A percentile compares a stretch with the other conserved stretches of the same genome.
Evolutionary conservation across 2,329 filamentous ascomycete species (phyloP).

Genomic region (Aspergillus eucalypticola): DNA sequence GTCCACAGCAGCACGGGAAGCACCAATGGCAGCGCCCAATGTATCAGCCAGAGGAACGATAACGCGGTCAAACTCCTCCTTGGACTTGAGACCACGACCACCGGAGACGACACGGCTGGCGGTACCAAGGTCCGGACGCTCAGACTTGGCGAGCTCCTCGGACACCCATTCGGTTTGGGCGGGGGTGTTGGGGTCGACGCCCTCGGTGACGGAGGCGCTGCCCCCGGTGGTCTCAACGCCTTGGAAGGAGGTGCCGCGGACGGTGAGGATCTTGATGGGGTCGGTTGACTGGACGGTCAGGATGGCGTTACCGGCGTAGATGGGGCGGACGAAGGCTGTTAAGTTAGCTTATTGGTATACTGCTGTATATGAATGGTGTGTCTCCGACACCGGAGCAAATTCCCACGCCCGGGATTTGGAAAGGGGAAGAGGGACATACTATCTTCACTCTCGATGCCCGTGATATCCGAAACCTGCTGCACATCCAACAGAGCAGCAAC

Average conservation of each 20-base stretch:
- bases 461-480: conserved; percentile 93
- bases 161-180: conserved; percentile 83
- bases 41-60: conserved; percentile 92
- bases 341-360: neutral
- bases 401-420: no score
- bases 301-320: conserved; percentile 97
- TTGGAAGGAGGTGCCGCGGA: conserved; percentile 89
- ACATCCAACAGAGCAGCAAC: conserved; percentile 88
- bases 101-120: conserved; percentile 88
- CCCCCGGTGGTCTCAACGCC: conserved; percentile 70
- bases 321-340: conserved; percentile 82
- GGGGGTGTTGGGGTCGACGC: conserved; percentile 77
- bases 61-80: conserved; percentile 91
- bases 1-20: conserved; percentile 91
- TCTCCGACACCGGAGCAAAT: conserved; percentile 6
- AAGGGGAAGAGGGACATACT: conserved; percentile 51
- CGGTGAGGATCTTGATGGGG: conserved; percentile 81
- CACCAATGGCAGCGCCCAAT: conserved; percentile 91
- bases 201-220: conserved; percentile 75
- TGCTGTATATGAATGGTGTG: neutral
- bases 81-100: conserved; percentile 92
- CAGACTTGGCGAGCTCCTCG: conserved; percentile 88
- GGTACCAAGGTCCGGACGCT: conserved; percentile 90
- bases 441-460: conserved; percentile 79
- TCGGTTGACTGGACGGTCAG: conserved; percentile 92